These are phyloP conservation scores for Cladosporium sp. DNA, from an alignment of 2,329 filamentous ascomycete genomes.

Conservation along the genomic window DNA sequence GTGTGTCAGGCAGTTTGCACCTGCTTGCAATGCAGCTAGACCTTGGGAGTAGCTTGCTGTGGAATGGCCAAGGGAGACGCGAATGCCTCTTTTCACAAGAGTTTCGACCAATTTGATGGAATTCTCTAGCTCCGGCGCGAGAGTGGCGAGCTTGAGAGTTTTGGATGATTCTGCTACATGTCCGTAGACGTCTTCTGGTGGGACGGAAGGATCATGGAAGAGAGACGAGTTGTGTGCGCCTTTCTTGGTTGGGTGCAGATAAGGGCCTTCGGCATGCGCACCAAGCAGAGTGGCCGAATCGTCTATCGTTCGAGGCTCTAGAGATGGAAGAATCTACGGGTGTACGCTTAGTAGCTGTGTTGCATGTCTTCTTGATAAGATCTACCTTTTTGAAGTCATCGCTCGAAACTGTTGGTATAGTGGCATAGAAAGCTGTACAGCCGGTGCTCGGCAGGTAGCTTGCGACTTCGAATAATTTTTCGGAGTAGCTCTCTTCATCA, in stretches of 20 bases:
- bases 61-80: conserved; percentile 48
- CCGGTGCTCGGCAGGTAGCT: conserved; percentile 47
- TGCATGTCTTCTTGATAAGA: conserved; percentile 33
- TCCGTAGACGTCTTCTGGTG: conserved; percentile 43
- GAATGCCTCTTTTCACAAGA: conserved; percentile 38
- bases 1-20: conserved; percentile 51
- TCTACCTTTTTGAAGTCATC: conserved; percentile 43
- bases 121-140: conserved; percentile 49
- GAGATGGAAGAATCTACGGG: conserved; percentile 44
- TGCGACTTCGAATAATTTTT: conserved; percentile 44
- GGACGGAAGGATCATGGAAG: conserved; percentile 36
- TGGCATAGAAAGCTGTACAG: conserved; percentile 51
- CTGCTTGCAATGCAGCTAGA: conserved; percentile 40
- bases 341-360: background rate
- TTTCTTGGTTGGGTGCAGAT: conserved; percentile 46
- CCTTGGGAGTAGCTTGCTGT: conserved; percentile 46
- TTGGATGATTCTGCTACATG: conserved; percentile 25
- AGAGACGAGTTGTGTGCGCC: conserved; percentile 41
- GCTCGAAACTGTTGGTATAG: conserved; percentile 42
- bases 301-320: conserved; percentile 40
- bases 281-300: conserved; percentile 48
- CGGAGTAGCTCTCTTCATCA: conserved; percentile 37
- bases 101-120: conserved; percentile 38
- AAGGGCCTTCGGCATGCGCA: conserved; percentile 53
- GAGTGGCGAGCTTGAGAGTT: conserved; percentile 46